phyloP scores from a whole-genome alignment of 345 rosid species.

The Rhizophora mangle region DNA sequence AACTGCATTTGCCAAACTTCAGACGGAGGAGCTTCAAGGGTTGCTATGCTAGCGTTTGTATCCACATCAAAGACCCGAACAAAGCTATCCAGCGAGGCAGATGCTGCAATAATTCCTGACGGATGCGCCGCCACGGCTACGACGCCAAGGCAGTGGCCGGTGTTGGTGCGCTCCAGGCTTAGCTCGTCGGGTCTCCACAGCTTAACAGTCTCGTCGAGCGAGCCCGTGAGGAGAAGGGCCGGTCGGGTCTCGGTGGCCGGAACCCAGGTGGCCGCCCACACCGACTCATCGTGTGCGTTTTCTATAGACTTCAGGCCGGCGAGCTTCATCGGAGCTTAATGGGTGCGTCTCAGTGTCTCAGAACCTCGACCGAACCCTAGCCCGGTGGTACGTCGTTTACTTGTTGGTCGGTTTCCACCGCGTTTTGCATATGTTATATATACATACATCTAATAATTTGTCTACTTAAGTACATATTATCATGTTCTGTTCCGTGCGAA shows the following conservation, averaged over 20 bases:
- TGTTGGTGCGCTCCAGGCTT: conserved; percentile 68
- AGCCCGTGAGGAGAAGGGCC: conserved; percentile 72
- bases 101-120: conserved; percentile 85
- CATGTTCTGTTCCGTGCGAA: too few relatives aligned
- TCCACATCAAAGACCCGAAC: conserved; percentile 93
- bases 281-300: conserved; percentile 82
- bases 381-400: too few relatives aligned
- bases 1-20: conserved; percentile 98
- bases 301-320: conserved; percentile 82
- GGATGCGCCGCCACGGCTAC: conserved; percentile 96
- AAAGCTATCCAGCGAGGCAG: conserved; percentile 94
- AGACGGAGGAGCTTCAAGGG: conserved; percentile 93
- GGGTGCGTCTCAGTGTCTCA: too few relatives aligned
- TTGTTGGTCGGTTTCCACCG: too few relatives aligned
- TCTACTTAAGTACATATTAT: too few relatives aligned
- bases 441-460: too few relatives aligned
- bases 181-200: conserved; percentile 83
- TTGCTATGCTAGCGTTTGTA: conserved; percentile 81
- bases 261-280: conserved; percentile 92
- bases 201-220: conserved; percentile 92
- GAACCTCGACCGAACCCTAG: conserved; percentile 8
- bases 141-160: conserved; percentile 92
- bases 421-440: too few relatives aligned
- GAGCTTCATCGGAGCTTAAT: conserved; percentile 52
- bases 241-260: conserved; percentile 68